A percentile compares a stretch with the other conserved stretches of the same genome.
Conservation (phyloP, 345 rosid species). For the Eucalyptus cloeziana region DNA sequence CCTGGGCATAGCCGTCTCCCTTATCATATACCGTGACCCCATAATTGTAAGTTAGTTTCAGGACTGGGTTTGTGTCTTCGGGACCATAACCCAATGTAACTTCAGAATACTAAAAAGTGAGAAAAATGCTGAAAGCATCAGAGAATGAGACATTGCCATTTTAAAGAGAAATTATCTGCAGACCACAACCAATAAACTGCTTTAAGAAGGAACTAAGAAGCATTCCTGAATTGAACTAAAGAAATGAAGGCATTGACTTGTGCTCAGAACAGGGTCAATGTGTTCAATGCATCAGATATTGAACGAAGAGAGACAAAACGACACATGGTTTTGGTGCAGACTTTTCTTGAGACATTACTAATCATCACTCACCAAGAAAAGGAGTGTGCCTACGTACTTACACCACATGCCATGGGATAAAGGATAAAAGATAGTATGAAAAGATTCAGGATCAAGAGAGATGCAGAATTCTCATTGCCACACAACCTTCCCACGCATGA, state of each 20-base stretch:
- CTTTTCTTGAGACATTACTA: background rate
- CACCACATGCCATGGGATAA: background rate
- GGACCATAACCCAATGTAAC: constrained; percentile 93
- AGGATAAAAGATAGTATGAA: background rate
- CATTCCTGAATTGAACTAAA: background rate
- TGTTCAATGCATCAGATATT: background rate
- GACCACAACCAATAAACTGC: background rate
- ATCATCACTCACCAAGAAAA: background rate
- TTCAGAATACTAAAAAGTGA: constrained; percentile 38
- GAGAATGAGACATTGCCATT: background rate
- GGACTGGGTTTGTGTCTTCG: constrained; percentile 71
- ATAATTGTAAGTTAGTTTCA: constrained; percentile 86
- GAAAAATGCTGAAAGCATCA: background rate
- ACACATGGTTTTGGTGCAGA: background rate
- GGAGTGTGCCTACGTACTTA: background rate
- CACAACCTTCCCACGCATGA: background rate
- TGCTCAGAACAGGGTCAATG: background rate
- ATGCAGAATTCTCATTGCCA: background rate
- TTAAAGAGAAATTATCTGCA: background rate
- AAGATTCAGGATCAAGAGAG: background rate
- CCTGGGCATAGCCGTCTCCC: constrained; percentile 91
- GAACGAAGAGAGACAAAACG: background rate
- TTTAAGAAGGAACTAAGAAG: background rate
- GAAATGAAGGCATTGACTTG: background rate
- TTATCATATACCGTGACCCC: constrained; percentile 78